A percentile compares a stretch with the other conserved stretches of the same genome.
Conservation (phyloP, 1,139 yeast species). For the Martiniozyma asiatica region DNA sequence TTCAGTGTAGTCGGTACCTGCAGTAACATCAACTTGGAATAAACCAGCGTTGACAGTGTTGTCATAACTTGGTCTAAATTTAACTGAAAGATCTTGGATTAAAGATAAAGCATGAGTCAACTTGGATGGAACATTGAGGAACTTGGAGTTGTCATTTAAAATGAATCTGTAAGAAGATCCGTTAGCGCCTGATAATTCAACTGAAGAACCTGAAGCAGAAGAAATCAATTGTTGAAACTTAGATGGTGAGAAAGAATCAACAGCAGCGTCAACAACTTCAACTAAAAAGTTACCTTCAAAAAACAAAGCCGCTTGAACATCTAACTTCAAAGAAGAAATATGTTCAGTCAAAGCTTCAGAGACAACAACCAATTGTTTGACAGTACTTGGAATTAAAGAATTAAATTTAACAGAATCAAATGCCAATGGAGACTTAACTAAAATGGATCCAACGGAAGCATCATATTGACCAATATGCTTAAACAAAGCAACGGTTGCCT, state of each 20-base stretch:
- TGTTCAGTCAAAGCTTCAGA: conserved; percentile 33
- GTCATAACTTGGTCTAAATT: conserved; percentile 57
- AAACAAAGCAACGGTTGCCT: conserved; percentile 38
- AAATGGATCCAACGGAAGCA: conserved; percentile 46
- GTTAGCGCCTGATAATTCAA: conserved; percentile 14
- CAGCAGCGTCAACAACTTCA: conserved; percentile 39
- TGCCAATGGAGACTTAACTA: conserved; percentile 71
- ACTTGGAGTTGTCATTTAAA: conserved; percentile 51
- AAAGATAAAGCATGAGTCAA: conserved; percentile 64
- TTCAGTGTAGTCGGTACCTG: conserved; percentile 30
- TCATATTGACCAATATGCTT: conserved; percentile 29
- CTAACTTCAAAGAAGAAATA: conserved; percentile 44
- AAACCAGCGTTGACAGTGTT: conserved; percentile 62
- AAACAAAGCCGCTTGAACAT: conserved; percentile 64
- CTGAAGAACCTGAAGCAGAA: conserved; percentile 24
- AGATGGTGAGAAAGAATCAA: conserved; percentile 31
- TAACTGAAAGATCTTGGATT: conserved; percentile 42
- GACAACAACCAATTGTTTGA: conserved; percentile 47
- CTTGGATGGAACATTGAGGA: conserved; percentile 47
- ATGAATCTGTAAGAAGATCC: conserved; percentile 43
- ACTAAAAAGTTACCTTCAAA: conserved; percentile 30
- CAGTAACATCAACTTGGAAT: conserved; percentile 63
- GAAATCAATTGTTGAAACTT: conserved; percentile 23
- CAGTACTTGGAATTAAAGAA: conserved; percentile 43
- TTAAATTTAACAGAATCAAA: conserved; percentile 54